These are phyloP conservation scores for Cryptosporidium muris DNA, from an alignment of 169 alveolate genomes.

Conservation along the genomic window DNA sequence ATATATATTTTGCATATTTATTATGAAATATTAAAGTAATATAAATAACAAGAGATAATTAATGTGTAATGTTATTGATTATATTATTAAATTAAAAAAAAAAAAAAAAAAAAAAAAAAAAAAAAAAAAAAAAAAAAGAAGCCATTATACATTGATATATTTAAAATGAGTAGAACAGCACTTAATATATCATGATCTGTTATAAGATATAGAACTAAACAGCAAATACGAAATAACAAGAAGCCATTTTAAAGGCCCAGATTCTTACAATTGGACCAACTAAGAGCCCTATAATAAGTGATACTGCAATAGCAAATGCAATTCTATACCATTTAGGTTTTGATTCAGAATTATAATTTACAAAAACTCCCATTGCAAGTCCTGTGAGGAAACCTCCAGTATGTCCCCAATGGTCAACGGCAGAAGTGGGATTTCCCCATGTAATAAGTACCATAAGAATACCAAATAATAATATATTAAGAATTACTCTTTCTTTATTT, in stretches of 20 bases:
- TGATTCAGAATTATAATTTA: conserved; percentile 76
- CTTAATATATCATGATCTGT: too few species aligned
- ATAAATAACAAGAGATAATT: background rate
- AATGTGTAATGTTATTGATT: conserved; percentile 4
- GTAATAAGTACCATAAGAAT: conserved; percentile 78
- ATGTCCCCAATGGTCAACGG: conserved; percentile 84
- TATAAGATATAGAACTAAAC: background rate
- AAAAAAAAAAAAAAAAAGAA: too few species aligned
- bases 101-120: too few species aligned
- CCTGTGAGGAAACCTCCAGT: conserved; percentile 85
- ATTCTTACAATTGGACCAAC: conserved; percentile 59
- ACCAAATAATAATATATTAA: conserved; percentile 79
- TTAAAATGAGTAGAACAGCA: too few species aligned
- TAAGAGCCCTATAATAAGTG: background rate
- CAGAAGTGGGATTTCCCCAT: conserved; percentile 81
- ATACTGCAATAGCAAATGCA: conserved; percentile 61
- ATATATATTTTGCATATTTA: too few species aligned
- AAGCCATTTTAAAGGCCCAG: conserved; percentile 57
- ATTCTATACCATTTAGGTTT: conserved; percentile 81
- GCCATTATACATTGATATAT: too few species aligned
- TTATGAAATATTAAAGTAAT: background rate
- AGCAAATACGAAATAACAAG: conserved; percentile 44
- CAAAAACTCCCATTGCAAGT: conserved; percentile 77
- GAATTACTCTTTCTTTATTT: conserved; percentile 79
- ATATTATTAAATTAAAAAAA: too few species aligned